Evolutionary conservation across 169 alveolate species (phyloP).

Genomic region (Babesia bigemina): DNA sequence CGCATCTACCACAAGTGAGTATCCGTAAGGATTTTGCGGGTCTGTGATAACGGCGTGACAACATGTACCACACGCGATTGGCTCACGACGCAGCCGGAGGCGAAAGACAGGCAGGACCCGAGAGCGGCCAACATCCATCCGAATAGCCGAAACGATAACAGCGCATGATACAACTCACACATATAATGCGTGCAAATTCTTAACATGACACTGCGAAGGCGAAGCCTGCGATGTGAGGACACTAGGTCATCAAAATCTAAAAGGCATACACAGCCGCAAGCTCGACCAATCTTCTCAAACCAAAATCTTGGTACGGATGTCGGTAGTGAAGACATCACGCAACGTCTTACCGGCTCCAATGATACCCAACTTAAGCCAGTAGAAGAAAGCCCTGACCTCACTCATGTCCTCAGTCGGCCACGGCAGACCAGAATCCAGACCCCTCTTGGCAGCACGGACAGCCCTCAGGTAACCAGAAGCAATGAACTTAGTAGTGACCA

Average conservation of each 20-base stretch:
- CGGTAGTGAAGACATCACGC: conserved; percentile 1
- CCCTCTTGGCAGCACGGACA: conserved; percentile 32
- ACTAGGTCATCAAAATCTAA: background rate
- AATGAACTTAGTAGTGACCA: conserved; percentile 6
- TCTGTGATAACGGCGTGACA: background rate
- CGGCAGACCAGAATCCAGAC: conserved; percentile 33
- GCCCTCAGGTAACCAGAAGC: conserved; percentile 18
- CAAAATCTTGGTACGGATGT: conserved; percentile 35
- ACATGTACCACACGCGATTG: background rate
- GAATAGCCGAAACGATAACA: background rate
- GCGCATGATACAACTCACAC: background rate
- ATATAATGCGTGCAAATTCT: background rate
- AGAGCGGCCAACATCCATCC: too few relatives aligned
- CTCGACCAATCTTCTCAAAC: background rate
- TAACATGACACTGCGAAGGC: background rate
- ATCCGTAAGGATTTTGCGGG: background rate
- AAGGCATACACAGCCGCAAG: background rate
- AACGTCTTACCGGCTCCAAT: background rate
- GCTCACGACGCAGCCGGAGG: background rate
- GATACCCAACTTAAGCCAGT: conserved; percentile 23
- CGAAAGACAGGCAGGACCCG: too few relatives aligned
- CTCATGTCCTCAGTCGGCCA: conserved; percentile 24
- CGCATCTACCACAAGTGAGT: too few relatives aligned
- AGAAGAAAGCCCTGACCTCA: conserved; percentile 9
- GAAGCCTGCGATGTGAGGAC: background rate